Base-by-base conservation (phyloP, 2,329 filamentous ascomycete genomes). In the Aspergillus aculeatus region DNA sequence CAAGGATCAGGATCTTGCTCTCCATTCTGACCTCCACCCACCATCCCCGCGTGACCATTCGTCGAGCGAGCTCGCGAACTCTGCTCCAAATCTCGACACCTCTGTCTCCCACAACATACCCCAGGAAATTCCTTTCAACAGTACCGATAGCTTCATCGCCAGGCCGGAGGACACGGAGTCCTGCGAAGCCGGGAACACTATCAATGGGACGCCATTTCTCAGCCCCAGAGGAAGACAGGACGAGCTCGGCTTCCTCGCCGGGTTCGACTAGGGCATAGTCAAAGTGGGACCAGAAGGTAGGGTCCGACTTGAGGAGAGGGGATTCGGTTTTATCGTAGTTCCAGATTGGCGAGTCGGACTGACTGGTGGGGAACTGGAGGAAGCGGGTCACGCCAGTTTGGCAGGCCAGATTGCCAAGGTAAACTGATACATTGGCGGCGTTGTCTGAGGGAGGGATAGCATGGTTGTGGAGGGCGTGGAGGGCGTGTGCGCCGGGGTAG, bases 401-500 rank as follows among this genome's bases (percentile, higher is more conserved):
- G 57, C 84, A 86, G 2, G 84, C 82, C 24, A 88, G 78, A 55
- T 86, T 88, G 60, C 84, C 84, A 59, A 87, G 75, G 67, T 86
- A 80, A 6, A 87, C 80, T 19, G 67, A 68, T 11, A 78, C 66
- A 23, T 61, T 56, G 7, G 68, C 60, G 23, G 11, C 26, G 3
- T 50, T 49, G 73, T 49, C 48, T 2, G 49, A 29, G 1, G 5
- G 2, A 5, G 35, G 4, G 16, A 3, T 38, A 31, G 69, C 69
- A 54, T 73, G 69, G 4, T 47, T 47, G 52, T 82, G 79, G 21
- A 81, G 69, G 21, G 71, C 62, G 38, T 74, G 68, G 10, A 98
- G 81, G 2, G 93, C 95, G 60, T 90, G 85, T 23, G 91, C 95
- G 51, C 95, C 95, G 1, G 95, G 95, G 71, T 99, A 99, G 77